A percentile compares a stretch with the other conserved stretches of the same genome.
phyloP scores from a whole-genome alignment of 495 filamentous ascomycete genomes.

The Endocarpon pusillum region DNA sequence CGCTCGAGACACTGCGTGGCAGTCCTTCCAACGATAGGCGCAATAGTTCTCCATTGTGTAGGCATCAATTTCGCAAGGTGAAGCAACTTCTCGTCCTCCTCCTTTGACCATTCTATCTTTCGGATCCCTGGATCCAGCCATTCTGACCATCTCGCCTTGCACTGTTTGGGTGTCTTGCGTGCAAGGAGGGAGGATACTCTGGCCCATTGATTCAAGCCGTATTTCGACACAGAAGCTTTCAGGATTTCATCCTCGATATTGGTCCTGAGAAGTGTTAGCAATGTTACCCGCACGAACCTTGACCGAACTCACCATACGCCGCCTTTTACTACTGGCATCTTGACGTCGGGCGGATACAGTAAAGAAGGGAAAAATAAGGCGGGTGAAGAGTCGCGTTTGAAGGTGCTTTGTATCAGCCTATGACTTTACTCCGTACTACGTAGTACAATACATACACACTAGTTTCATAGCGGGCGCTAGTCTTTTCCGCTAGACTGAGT shows the following conservation, averaged over 20 bases:
- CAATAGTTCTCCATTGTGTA: constrained; percentile 97
- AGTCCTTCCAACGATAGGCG: constrained; percentile 87
- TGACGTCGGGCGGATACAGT: constrained; percentile 8
- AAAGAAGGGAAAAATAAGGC: constrained; percentile 2
- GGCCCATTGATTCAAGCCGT: constrained; percentile 97
- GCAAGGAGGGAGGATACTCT: constrained; percentile 93
- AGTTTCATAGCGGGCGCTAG: no score
- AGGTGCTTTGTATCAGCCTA: no score
- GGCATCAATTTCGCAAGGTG: constrained; percentile 97
- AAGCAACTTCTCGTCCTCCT: constrained; percentile 94
- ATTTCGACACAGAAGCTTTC: constrained; percentile 89
- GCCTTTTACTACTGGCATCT: constrained; percentile 95
- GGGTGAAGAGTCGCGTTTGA: constrained; percentile 12
- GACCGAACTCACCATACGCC: constrained; percentile 73
- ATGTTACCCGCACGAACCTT: constrained; percentile 14
- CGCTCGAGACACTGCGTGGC: constrained; percentile 93
- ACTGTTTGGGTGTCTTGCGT: constrained; percentile 96
- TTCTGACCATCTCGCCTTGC: constrained; percentile 95
- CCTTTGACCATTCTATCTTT: constrained; percentile 96
- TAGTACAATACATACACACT: no score
- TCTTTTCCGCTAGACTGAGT: no score
- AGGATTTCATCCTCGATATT: constrained; percentile 89
- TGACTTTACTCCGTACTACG: no score
- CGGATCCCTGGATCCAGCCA: constrained; percentile 96
- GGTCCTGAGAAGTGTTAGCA: constrained; percentile 28